These are phyloP conservation scores for Fusarium sp. DNA, from an alignment of 2,329 filamentous ascomycete species.

Conservation along the genomic window DNA sequence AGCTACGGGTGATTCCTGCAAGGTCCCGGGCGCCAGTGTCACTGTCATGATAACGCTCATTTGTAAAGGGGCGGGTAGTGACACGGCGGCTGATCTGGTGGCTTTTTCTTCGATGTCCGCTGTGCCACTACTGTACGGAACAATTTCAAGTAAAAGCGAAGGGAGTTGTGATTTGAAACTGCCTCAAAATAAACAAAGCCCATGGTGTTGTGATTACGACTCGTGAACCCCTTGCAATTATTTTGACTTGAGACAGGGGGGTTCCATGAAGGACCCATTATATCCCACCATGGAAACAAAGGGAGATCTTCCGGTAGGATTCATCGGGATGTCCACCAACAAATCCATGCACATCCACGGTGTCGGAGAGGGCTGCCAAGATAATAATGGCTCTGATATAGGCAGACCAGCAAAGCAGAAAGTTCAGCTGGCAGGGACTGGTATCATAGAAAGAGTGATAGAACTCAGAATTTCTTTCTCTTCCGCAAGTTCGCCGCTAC, in stretches of 20 bases:
- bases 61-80: constrained; percentile 37
- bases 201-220: constrained; percentile 37
- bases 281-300: constrained; percentile 27
- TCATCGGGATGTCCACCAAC: constrained; percentile 21
- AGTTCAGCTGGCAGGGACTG: constrained; percentile 6
- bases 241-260: constrained; percentile 25
- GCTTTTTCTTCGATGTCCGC: constrained; percentile 7
- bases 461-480: constrained; percentile 3
- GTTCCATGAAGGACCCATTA: constrained; percentile 6
- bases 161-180: constrained; percentile 39
- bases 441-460: constrained; percentile 1
- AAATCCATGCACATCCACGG: constrained; percentile 14
- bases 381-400: not conserved
- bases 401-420: not conserved
- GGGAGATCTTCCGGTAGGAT: constrained; percentile 40
- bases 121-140: constrained; percentile 10
- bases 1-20: constrained; percentile 26
- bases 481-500: not conserved
- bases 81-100: constrained; percentile 28
- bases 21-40: constrained; percentile 32
- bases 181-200: constrained; percentile 22
- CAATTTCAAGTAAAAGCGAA: constrained; percentile 20
- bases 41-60: constrained; percentile 18
- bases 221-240: constrained; percentile 23
- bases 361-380: constrained; percentile 20